Percentiles rank a stretch among this genome's conserved stretches.
phyloP scores from a whole-genome alignment of 2,329 filamentous ascomycete genomes.

The Dactylella cylindrospora region DNA sequence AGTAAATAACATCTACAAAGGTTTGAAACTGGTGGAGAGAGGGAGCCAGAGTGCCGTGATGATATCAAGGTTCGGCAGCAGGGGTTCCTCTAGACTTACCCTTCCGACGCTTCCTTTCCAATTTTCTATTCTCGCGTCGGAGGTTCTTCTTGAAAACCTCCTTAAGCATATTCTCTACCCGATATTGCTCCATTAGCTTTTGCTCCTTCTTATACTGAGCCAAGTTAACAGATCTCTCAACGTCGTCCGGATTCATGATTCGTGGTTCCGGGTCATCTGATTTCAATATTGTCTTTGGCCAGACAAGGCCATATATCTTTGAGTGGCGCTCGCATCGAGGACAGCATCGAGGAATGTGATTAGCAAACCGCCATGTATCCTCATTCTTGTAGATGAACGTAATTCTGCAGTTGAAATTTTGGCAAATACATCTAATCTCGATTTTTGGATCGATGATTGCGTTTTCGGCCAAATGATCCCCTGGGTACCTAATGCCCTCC shows the following conservation, averaged over 20 bases:
- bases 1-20: not conserved
- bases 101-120: slow-evolving; percentile 30
- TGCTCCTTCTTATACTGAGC: slow-evolving; percentile 34
- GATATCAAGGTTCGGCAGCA: slow-evolving; percentile 15
- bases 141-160: slow-evolving; percentile 39
- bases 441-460: slow-evolving; percentile 36
- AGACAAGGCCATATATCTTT: slow-evolving; percentile 89
- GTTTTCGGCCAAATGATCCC: slow-evolving; percentile 33
- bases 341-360: slow-evolving; percentile 74
- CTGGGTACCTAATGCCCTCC: slow-evolving; percentile 26
- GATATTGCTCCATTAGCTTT: slow-evolving; percentile 30
- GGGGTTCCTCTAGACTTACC: slow-evolving; percentile 27
- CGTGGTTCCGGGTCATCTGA: slow-evolving; percentile 65
- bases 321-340: slow-evolving; percentile 92
- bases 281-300: slow-evolving; percentile 89
- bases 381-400: slow-evolving; percentile 43
- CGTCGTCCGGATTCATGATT: slow-evolving; percentile 40
- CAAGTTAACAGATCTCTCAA: slow-evolving; percentile 32
- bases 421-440: slow-evolving; percentile 37
- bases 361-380: slow-evolving; percentile 37
- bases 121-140: slow-evolving; percentile 31
- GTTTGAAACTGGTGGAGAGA: not conserved
- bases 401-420: slow-evolving; percentile 23
- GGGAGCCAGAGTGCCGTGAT: too few relatives aligned
- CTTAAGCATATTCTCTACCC: slow-evolving; percentile 37